These are phyloP conservation scores for Stemphylium lycopersici DNA, from an alignment of 2,329 filamentous ascomycete species.

Conservation along the genomic window DNA sequence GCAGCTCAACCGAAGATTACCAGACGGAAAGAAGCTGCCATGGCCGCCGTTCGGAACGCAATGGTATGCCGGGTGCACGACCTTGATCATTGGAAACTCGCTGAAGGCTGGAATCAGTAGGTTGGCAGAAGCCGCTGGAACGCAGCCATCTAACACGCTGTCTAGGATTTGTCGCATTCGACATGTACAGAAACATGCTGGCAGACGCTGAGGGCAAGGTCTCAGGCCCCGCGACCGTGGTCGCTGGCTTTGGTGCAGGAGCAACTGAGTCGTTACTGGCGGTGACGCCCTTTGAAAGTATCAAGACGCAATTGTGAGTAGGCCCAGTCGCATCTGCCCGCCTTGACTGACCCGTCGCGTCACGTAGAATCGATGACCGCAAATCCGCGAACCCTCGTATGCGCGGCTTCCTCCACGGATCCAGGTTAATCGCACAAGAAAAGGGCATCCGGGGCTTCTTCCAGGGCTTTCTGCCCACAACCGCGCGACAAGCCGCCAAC, in stretches of 20 bases:
- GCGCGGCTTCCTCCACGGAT: slow-evolving; percentile 89
- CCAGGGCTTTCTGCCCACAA: slow-evolving; percentile 94
- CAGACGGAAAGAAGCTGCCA: slow-evolving; percentile 83
- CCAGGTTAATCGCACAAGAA: slow-evolving; percentile 84
- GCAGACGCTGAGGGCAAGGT: slow-evolving; percentile 86
- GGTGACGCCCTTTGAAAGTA: slow-evolving; percentile 95
- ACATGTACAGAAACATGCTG: slow-evolving; percentile 86
- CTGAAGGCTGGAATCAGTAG: slow-evolving; percentile 92
- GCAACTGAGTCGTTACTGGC: slow-evolving; percentile 92
- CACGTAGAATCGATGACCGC: slow-evolving; percentile 82
- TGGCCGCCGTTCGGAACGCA: slow-evolving; percentile 92
- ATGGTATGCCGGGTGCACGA: slow-evolving; percentile 99
- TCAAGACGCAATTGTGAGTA: slow-evolving; percentile 84
- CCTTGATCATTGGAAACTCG: slow-evolving; percentile 94
- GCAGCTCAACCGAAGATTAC: slow-evolving; percentile 85
- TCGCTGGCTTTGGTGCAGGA: slow-evolving; percentile 92
- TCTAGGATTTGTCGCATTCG: slow-evolving; percentile 89
- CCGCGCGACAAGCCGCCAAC: slow-evolving; percentile 92
- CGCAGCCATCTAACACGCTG: slow-evolving; percentile 7
- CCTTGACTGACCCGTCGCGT: not conserved
- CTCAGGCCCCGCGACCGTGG: slow-evolving; percentile 85
- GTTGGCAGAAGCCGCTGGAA: slow-evolving; percentile 43
- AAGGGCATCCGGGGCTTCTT: slow-evolving; percentile 92
- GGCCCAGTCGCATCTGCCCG: slow-evolving; percentile 1
- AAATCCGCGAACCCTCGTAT: slow-evolving; percentile 85